These are phyloP conservation scores for Cordyceps fumosorosea DNA, from an alignment of 2,329 filamentous ascomycete genomes.

Conservation along the genomic window DNA sequence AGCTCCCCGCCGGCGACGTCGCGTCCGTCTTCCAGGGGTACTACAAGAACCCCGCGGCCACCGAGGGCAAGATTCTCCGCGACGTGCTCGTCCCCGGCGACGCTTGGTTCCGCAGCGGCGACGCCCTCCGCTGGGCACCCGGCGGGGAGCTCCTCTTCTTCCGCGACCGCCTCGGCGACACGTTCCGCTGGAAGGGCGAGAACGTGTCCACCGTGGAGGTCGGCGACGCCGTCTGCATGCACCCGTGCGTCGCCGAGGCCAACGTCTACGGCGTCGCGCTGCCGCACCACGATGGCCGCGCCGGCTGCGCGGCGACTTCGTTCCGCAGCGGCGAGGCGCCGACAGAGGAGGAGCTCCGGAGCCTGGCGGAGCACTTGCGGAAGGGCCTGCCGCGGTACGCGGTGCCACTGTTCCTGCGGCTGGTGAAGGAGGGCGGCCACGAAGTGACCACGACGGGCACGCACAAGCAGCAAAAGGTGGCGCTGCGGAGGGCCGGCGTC, in stretches of 20 bases:
- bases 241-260: slow-evolving; percentile 63
- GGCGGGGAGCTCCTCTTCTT: slow-evolving; percentile 69
- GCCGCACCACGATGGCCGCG: slow-evolving; percentile 77
- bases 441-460: slow-evolving; percentile 67
- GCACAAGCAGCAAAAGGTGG: slow-evolving; percentile 81
- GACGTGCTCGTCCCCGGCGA: slow-evolving; percentile 70
- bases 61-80: slow-evolving; percentile 65
- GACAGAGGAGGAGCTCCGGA: slow-evolving; percentile 40
- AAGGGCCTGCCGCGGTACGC: slow-evolving; percentile 64
- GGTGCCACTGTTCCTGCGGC: slow-evolving; percentile 68
- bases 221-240: slow-evolving; percentile 60
- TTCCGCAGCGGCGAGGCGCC: slow-evolving; percentile 38
- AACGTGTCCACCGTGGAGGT: slow-evolving; percentile 82
- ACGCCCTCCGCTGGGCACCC: slow-evolving; percentile 63
- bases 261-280: slow-evolving; percentile 81
- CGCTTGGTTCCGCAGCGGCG: slow-evolving; percentile 76
- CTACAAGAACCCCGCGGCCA: slow-evolving; percentile 67
- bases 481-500: slow-evolving; percentile 64
- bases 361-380: slow-evolving; percentile 53
- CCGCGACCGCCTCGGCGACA: slow-evolving; percentile 72
- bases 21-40: slow-evolving; percentile 71
- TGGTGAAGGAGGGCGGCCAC: slow-evolving; percentile 49
- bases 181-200: slow-evolving; percentile 75
- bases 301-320: slow-evolving; percentile 69
- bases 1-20: slow-evolving; percentile 55